phyloP scores from a whole-genome alignment of 2,329 filamentous ascomycete species.

The Cercospora sp. region DNA sequence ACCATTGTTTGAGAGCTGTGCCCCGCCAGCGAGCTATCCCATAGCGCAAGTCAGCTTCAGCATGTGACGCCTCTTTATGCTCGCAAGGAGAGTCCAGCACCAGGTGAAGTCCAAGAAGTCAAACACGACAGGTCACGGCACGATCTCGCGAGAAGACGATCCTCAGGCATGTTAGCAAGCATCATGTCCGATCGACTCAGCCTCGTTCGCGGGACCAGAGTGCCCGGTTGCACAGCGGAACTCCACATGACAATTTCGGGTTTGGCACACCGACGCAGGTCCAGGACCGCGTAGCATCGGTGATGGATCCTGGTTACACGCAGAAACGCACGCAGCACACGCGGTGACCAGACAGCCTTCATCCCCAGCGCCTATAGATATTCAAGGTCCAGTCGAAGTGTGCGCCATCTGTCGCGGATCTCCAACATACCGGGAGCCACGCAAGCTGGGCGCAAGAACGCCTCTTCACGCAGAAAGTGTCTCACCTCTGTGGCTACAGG shows the following conservation, averaged over 20 bases:
- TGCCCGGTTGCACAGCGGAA: background rate
- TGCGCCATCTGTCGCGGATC: background rate
- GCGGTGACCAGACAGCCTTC: background rate
- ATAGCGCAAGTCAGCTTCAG: background rate
- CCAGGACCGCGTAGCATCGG: constrained; percentile 13
- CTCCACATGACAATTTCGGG: constrained; percentile 21
- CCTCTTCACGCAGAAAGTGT: constrained; percentile 11
- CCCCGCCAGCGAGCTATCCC: constrained; percentile 1
- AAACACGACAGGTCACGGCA: background rate
- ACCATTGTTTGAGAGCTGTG: background rate
- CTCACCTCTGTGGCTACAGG: constrained; percentile 20
- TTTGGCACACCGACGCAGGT: constrained; percentile 11
- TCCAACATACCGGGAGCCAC: constrained; percentile 1
- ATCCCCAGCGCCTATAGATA: background rate
- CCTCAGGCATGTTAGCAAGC: constrained; percentile 17
- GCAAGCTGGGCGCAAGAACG: constrained; percentile 1
- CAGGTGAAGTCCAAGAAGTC: constrained; percentile 2
- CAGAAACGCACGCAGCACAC: constrained; percentile 4
- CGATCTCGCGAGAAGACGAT: constrained; percentile 5
- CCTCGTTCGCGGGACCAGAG: constrained; percentile 1
- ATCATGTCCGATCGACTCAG: constrained; percentile 14
- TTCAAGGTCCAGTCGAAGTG: background rate
- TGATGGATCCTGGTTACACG: constrained; percentile 12
- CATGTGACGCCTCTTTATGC: background rate
- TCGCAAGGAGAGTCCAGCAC: background rate